Conservation (phyloP, 495 filamentous ascomycete genomes). For the Tirmania nivea region DNA sequence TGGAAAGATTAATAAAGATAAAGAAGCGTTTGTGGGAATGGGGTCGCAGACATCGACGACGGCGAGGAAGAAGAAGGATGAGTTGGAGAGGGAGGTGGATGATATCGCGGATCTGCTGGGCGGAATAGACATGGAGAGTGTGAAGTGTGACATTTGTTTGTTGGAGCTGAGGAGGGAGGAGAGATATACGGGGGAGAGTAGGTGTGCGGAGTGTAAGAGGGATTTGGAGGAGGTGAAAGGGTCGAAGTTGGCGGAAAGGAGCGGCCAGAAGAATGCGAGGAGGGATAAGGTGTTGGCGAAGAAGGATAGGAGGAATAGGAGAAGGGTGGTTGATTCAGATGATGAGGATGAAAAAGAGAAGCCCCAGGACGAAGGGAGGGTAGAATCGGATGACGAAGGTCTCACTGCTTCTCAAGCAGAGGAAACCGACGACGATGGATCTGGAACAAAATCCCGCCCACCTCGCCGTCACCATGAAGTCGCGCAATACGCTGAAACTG, state of each 20-base stretch:
- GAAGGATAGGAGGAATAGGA: conserved; percentile 21
- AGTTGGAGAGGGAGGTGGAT: conserved; percentile 33
- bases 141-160: conserved; percentile 78
- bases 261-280: not conserved
- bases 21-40: conserved; percentile 50
- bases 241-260: conserved; percentile 11
- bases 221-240: conserved; percentile 30
- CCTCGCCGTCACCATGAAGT: not conserved
- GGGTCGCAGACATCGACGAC: conserved; percentile 23
- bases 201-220: conserved; percentile 50
- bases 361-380: conserved; percentile 19
- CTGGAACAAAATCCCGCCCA: not conserved
- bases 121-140: conserved; percentile 54
- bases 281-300: conserved; percentile 10
- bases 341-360: conserved; percentile 27
- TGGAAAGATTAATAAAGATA: conserved; percentile 63
- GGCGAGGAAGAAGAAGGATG: conserved; percentile 27
- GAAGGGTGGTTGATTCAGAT: conserved; percentile 24
- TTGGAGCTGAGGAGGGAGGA: conserved; percentile 40
- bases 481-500: conserved; percentile 1
- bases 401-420: not conserved
- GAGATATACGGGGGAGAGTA: conserved; percentile 32
- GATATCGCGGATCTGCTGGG: conserved; percentile 68
- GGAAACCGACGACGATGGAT: not conserved
- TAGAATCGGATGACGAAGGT: conserved; percentile 4